Evolutionary conservation across 108 stramenopile species (phyloP).

Genomic region (Phaeodactylum tricornutum): DNA sequence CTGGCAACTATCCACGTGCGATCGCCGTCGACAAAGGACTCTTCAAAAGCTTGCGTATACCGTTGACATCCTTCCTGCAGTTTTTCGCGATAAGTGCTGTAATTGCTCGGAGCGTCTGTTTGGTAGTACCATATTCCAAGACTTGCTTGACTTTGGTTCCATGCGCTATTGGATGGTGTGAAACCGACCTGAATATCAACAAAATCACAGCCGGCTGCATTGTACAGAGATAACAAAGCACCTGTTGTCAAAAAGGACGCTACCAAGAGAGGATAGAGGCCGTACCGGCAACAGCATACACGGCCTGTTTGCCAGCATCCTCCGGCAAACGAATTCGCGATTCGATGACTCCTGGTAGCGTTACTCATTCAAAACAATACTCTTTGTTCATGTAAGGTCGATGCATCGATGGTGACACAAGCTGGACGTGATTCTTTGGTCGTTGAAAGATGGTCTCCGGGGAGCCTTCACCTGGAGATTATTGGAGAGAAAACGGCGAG

Average conservation of each 20-base stretch:
- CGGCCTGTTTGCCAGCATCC: slow-evolving; percentile 53
- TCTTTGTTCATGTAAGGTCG: too few relatives aligned
- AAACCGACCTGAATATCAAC: slow-evolving; percentile 65
- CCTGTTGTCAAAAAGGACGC: slow-evolving; percentile 55
- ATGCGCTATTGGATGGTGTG: slow-evolving; percentile 44
- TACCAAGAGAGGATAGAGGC: slow-evolving; percentile 66
- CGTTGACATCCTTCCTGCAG: slow-evolving; percentile 33
- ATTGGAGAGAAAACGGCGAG: too few relatives aligned
- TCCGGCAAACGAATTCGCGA: too few relatives aligned
- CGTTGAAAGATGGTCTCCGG: too few relatives aligned
- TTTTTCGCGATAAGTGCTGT: slow-evolving; percentile 16
- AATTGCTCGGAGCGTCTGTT: not conserved
- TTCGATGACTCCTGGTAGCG: too few relatives aligned
- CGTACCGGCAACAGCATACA: slow-evolving; percentile 68
- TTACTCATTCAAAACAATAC: too few relatives aligned
- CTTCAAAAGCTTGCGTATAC: slow-evolving; percentile 40
- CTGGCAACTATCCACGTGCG: slow-evolving; percentile 55
- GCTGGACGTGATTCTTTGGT: too few relatives aligned
- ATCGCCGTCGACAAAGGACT: slow-evolving; percentile 42
- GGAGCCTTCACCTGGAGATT: too few relatives aligned
- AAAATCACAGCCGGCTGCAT: slow-evolving; percentile 57
- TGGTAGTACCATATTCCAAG: slow-evolving; percentile 1
- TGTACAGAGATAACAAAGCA: slow-evolving; percentile 51
- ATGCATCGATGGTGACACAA: too few relatives aligned
- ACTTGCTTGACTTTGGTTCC: slow-evolving; percentile 30